Evolutionary conservation across 768 basidiomycete species (phyloP).

Genomic region (Pulveroboletus sp.): DNA sequence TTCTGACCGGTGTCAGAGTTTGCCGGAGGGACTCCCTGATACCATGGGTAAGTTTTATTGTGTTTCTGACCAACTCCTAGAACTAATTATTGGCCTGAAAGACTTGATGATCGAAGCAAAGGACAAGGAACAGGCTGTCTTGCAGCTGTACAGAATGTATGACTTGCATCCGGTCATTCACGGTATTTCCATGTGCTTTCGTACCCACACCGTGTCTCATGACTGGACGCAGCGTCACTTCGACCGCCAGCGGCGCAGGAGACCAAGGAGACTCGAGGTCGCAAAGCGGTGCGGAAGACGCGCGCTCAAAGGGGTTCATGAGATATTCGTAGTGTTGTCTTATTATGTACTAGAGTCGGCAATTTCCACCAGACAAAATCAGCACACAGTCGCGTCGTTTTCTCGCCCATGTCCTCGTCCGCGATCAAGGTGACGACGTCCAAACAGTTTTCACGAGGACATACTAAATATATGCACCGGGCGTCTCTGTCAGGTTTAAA

Average conservation of each 20-base stretch:
- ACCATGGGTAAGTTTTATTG: constrained; percentile 52
- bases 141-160: constrained; percentile 81
- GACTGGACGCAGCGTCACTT: constrained; percentile 28
- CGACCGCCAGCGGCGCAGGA: constrained; percentile 42
- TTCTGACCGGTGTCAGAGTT: constrained; percentile 70
- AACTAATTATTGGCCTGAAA: constrained; percentile 14
- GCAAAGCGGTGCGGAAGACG: constrained; percentile 33
- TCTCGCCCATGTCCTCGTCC: too few species aligned
- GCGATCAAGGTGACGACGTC: constrained; percentile 12
- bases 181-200: constrained; percentile 34
- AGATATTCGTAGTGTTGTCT: not conserved
- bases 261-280: constrained; percentile 42
- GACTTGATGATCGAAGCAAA: constrained; percentile 95
- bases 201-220: not conserved
- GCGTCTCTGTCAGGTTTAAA: constrained; percentile 10
- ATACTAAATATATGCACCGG: constrained; percentile 17
- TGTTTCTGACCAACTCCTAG: not conserved
- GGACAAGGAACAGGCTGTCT: constrained; percentile 91
- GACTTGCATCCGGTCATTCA: constrained; percentile 61
- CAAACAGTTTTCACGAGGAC: not conserved
- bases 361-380: constrained; percentile 5
- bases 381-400: too few species aligned
- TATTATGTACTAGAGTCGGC: constrained; percentile 7
- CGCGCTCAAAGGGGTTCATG: constrained; percentile 3
- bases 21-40: constrained; percentile 64